A percentile compares a stretch with the other conserved stretches of the same genome.
Conservation (phyloP, 176 grass and related monocot genomes). For the Echinochloa phyllopogon region DNA sequence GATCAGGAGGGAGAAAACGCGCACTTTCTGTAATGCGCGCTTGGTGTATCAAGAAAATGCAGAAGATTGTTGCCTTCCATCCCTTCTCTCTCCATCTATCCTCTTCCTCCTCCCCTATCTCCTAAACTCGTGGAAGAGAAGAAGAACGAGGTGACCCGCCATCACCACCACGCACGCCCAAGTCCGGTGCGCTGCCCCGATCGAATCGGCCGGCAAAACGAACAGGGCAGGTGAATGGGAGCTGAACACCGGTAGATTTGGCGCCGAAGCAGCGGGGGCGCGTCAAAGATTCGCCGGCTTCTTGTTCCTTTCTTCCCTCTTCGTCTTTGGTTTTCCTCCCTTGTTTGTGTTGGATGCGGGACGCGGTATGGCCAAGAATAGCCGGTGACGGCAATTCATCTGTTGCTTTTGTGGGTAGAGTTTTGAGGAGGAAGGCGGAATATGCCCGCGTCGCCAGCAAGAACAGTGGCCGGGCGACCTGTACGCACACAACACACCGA, state of each 20-base stretch:
- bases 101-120: background rate
- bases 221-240: background rate
- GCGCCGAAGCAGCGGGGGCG: background rate
- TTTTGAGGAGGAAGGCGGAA: background rate
- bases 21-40: constrained; percentile 47
- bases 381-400: background rate
- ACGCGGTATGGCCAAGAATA: constrained; percentile 19
- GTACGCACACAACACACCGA: no score
- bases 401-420: background rate
- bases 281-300: background rate
- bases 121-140: background rate
- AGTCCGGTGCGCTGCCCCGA: background rate
- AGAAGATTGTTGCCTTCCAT: constrained; percentile 58
- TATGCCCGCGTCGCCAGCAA: no score
- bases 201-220: constrained; percentile 32
- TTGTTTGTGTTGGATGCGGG: background rate
- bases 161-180: constrained; percentile 24
- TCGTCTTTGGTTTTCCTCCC: background rate
- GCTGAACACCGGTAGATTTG: background rate
- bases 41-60: constrained; percentile 60
- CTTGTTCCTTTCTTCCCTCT: constrained; percentile 11
- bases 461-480: no score
- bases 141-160: constrained; percentile 22
- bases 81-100: background rate
- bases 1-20: background rate